A percentile compares a stretch with the other conserved stretches of the same genome.
phyloP scores from a whole-genome alignment of 495 filamentous ascomycete genomes.

The Penicillium goetzii region DNA sequence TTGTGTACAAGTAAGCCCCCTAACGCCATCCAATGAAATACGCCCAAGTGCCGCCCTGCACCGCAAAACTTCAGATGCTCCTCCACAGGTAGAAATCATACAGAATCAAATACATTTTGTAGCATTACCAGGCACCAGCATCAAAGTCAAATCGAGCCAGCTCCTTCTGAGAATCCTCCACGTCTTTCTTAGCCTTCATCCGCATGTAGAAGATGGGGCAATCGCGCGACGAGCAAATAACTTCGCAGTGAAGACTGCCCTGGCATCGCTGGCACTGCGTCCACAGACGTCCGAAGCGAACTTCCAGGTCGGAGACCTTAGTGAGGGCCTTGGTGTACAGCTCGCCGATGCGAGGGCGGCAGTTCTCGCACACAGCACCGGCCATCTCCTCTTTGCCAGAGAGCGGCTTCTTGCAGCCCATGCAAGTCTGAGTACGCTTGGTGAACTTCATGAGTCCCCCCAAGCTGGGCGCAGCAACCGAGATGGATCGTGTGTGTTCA shows the following conservation, averaged over 20 bases:
- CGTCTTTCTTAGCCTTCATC: conserved; percentile 99
- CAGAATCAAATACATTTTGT: conserved; percentile 18
- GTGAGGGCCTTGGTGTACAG: conserved; percentile 89
- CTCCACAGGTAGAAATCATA: conserved; percentile 4
- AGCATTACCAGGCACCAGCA: conserved; percentile 58
- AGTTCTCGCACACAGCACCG: conserved; percentile 87
- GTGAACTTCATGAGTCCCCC: conserved; percentile 98
- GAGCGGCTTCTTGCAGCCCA: conserved; percentile 98
- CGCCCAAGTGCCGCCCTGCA: conserved; percentile 4
- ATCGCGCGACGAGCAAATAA: conserved; percentile 94
- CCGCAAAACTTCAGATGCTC: neutral
- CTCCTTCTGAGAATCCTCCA: conserved; percentile 93
- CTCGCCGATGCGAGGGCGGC: conserved; percentile 82
- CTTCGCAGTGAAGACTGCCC: conserved; percentile 95
- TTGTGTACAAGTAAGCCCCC: conserved; percentile 13
- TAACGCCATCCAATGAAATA: conserved; percentile 17
- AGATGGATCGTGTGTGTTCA: conserved; percentile 89
- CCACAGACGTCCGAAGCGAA: conserved; percentile 91
- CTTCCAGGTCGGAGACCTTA: conserved; percentile 87
- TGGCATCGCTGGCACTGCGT: conserved; percentile 99
- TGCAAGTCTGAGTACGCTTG: conserved; percentile 95
- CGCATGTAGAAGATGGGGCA: conserved; percentile 99
- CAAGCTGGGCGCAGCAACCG: conserved; percentile 83
- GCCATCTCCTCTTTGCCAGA: conserved; percentile 73
- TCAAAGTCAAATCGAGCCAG: conserved; percentile 88